These are phyloP conservation scores for Inosperma sp. DNA, from an alignment of 768 basidiomycete genomes.

Conservation along the genomic window DNA sequence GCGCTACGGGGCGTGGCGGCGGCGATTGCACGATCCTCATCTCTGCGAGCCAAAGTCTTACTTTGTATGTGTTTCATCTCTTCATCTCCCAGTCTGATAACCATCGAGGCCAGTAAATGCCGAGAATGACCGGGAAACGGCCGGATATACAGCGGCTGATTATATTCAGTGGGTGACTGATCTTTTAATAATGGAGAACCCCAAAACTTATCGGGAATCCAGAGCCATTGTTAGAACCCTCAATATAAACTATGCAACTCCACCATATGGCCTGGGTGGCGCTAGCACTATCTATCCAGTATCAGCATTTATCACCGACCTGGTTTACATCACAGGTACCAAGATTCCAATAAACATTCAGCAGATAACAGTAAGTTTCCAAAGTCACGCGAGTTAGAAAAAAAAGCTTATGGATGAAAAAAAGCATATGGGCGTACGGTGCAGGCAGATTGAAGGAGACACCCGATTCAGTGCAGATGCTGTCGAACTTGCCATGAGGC, in stretches of 20 bases:
- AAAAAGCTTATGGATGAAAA: constrained; percentile 24
- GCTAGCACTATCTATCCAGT: constrained; percentile 61
- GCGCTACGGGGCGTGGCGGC: constrained; percentile 76
- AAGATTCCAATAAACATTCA: constrained; percentile 57
- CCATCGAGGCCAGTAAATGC: constrained; percentile 60
- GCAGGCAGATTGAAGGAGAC: constrained; percentile 41
- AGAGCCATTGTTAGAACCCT: constrained; percentile 70
- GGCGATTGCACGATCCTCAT: constrained; percentile 68
- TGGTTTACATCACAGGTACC: constrained; percentile 70
- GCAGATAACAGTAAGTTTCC: constrained; percentile 52
- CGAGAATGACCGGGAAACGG: constrained; percentile 86
- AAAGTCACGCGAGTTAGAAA: constrained; percentile 1
- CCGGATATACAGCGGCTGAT: constrained; percentile 76
- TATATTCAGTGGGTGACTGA: constrained; percentile 60
- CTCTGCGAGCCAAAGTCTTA: constrained; percentile 76
- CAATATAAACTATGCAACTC: constrained; percentile 53
- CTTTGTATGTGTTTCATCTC: constrained; percentile 51
- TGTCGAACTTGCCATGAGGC: constrained; percentile 21
- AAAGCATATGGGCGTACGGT: constrained; percentile 58
- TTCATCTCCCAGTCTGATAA: neutral
- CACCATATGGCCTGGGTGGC: constrained; percentile 54
- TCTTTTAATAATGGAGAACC: neutral
- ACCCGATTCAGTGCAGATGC: constrained; percentile 21
- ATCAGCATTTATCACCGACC: constrained; percentile 80
- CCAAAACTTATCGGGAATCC: neutral